Evolutionary conservation across 495 filamentous ascomycete species (phyloP), one percentile per base, ranked within the genome.

Genomic region (Podospora bellae-mahoneyi): DNA sequence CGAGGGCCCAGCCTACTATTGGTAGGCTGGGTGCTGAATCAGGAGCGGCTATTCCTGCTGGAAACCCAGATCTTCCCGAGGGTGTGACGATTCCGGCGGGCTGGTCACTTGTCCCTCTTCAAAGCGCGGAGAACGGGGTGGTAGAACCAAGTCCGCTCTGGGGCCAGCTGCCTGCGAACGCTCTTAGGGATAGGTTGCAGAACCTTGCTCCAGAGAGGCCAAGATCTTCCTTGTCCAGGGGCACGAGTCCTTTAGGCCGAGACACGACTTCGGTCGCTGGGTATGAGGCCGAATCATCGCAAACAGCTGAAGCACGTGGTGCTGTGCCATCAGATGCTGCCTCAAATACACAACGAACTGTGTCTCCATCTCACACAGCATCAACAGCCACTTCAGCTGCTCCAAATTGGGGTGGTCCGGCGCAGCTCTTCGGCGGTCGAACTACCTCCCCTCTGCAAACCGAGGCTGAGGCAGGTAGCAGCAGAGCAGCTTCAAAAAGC

Each of bases 71-170:
- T 56, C 80, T 94, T 20, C 92, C 92, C 3, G 85, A 88, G 54
- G 91, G 92, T 9, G 80, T 94, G 16, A 85, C 78, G 15, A 85
- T 96, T 32, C 92, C 92, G 2, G 81, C 84, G 55, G 92, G 92
- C 6, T 96, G 92, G 92, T 88, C 86, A 26, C 75, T 96, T 30
- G 78, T 90, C 39, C 90, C 90, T 64, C 81, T 93, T 13, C 84
- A 90, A 54, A 81, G 89, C 18, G 65, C 86, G 19, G 81, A 85
- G n/a, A 78, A 58, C 23, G 55, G n/a, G 55, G 55, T 58, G 18
- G 55, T 78, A 15, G 77, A 72, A 32, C 60, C 69, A 30, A 48
- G 67, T 34, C 71, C 74, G 53, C 34, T 69, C 15, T 48, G 34
- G 39, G 7, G 4, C 28, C 53, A 19, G 5, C 6, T 20, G 53